phyloP scores from a whole-genome alignment of 768 basidiomycete genomes.

The Calocybe cyanea region DNA sequence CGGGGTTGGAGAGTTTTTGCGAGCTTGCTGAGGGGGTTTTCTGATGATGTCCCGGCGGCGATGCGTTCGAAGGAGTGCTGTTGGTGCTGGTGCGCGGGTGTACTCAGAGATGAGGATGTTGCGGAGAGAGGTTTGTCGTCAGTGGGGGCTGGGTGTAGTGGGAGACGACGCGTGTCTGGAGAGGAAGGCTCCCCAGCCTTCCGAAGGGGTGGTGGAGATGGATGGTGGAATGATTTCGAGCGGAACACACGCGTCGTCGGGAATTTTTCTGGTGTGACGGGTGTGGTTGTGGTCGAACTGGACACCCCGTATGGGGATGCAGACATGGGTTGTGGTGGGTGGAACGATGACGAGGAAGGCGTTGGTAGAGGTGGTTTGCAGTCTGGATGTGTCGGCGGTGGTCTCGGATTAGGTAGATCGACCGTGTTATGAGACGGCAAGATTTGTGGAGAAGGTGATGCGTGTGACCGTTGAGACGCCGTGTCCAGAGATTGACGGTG shows the following conservation, averaged over 20 bases:
- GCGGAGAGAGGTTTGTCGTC: constrained; percentile 8
- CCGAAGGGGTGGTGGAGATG: constrained; percentile 24
- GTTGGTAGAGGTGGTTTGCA: constrained; percentile 30
- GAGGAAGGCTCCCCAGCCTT: background rate
- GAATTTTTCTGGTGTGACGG: constrained; percentile 16
- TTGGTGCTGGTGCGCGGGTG: background rate
- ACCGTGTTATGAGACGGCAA: constrained; percentile 22
- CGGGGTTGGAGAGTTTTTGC: constrained; percentile 43
- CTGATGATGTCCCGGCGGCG: constrained; percentile 6
- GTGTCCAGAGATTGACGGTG: constrained; percentile 6
- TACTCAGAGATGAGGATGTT: background rate
- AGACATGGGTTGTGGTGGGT: constrained; percentile 3
- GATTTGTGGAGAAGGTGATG: constrained; percentile 24
- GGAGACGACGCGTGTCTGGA: background rate
- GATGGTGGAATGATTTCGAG: constrained; percentile 53
- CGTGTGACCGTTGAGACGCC: background rate
- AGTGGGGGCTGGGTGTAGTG: constrained; percentile 7
- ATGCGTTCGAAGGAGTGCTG: no score
- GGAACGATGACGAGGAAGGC: constrained; percentile 4
- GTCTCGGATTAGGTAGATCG: constrained; percentile 23
- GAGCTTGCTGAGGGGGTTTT: constrained; percentile 8
- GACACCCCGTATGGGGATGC: constrained; percentile 3
- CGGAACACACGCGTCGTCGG: constrained; percentile 41
- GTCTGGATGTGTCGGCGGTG: constrained; percentile 52
- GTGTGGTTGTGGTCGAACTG: constrained; percentile 8